phyloP scores from a whole-genome alignment of 257 asterid genomes.

The Nicotiana benthamiana region DNA sequence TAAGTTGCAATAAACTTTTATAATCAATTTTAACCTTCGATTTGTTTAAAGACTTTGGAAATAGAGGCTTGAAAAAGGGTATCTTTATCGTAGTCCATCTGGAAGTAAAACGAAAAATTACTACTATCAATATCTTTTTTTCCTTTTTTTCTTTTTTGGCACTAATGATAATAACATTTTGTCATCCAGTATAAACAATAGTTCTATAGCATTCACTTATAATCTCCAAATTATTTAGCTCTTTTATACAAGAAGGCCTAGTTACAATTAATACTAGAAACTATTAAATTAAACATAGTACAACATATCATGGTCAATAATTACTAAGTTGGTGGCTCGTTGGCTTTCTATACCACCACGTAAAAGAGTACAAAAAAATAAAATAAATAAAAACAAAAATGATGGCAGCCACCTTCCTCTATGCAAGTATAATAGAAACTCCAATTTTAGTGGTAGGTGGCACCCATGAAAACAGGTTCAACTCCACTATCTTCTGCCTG shows the following conservation, averaged over 20 bases:
- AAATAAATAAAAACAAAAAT: background rate
- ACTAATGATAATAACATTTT: background rate
- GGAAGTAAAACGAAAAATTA: background rate
- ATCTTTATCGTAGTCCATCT: background rate
- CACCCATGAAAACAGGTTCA: constrained; percentile 7
- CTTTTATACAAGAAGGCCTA: background rate
- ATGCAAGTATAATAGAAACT: background rate
- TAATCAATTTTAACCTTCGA: too few relatives aligned
- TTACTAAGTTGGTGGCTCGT: background rate
- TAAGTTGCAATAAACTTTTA: too few relatives aligned
- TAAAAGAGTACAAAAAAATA: background rate
- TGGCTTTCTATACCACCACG: background rate
- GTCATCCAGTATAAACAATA: background rate
- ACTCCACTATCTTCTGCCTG: constrained; percentile 14
- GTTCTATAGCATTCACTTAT: background rate
- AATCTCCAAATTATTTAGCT: background rate
- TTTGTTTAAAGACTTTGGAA: too few relatives aligned
- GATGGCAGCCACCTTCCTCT: background rate
- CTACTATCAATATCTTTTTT: background rate
- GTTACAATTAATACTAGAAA: constrained; percentile 1
- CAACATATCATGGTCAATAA: background rate
- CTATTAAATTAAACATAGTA: background rate
- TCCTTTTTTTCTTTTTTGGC: background rate
- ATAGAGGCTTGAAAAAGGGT: too few relatives aligned
- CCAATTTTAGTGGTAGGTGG: background rate